phyloP scores from a whole-genome alignment of 768 basidiomycete genomes.

The Lactarius psammicola region DNA sequence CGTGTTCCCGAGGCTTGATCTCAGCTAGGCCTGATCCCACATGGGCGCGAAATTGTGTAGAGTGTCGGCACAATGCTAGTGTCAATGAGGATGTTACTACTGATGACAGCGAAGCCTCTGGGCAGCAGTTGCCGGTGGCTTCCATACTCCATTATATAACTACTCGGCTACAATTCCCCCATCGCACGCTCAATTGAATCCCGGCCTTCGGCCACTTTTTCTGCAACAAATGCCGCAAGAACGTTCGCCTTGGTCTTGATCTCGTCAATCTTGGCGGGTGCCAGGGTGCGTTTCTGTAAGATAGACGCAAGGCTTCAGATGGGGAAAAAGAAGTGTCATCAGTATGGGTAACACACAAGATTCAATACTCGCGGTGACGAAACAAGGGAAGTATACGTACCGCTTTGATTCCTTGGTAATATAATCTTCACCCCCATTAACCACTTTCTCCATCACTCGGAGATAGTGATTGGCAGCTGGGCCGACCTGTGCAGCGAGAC shows the following conservation, averaged over 20 bases:
- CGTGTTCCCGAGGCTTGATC: too few species aligned
- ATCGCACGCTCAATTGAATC: slow-evolving; percentile 29
- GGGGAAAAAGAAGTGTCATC: slow-evolving; percentile 18
- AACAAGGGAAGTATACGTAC: slow-evolving; percentile 43
- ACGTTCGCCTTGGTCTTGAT: slow-evolving; percentile 92
- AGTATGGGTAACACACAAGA: slow-evolving; percentile 29
- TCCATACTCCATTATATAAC: too few species aligned
- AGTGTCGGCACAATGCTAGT: too few species aligned
- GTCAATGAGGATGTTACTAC: too few species aligned
- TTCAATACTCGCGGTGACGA: background rate
- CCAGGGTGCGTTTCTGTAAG: slow-evolving; percentile 73
- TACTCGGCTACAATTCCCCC: slow-evolving; percentile 27
- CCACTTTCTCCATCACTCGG: slow-evolving; percentile 86
- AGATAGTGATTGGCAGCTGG: slow-evolving; percentile 72
- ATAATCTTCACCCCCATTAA: slow-evolving; percentile 68
- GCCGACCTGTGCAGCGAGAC: slow-evolving; percentile 50
- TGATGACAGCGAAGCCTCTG: too few species aligned
- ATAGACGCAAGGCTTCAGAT: slow-evolving; percentile 64
- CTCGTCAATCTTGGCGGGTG: slow-evolving; percentile 83
- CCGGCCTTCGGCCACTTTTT: slow-evolving; percentile 36
- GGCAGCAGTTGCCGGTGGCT: too few species aligned
- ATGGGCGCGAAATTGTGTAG: too few species aligned
- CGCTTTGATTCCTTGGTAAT: slow-evolving; percentile 82
- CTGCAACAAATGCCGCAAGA: slow-evolving; percentile 55
- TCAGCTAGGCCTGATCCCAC: too few species aligned